Evolutionary conservation across 805 yeast genomes (phyloP), one percentile per base, ranked within the genome.

Genomic region (Candida andamanensis): DNA sequence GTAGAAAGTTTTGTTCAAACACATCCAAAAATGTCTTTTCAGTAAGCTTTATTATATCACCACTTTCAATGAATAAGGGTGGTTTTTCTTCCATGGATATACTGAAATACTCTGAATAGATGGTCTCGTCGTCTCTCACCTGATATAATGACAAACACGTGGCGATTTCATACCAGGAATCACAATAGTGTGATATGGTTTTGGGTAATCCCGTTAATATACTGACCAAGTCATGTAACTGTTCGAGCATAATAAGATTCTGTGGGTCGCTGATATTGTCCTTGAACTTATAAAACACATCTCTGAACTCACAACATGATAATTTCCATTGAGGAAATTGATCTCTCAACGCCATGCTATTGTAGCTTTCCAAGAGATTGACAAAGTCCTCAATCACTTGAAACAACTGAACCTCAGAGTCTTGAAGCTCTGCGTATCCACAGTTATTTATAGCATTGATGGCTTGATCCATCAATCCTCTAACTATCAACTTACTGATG

Each of bases 81-180:
- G 63, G 60, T 30, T 50, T 57, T 37, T 59, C 67, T 14, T 44
- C 42, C n/a, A 52, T 37, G 3, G 72, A 52, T 11, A 54, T 36
- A 12, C 55, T 44, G 33, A 46, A 63, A 42, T 56, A 64, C 17
- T 63, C 67, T 5, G 46, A 24, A 35, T 52, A 64, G 3, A 63
- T 46, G 4, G 43, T 24, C 5, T 37, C 45, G 15, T 47, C 45
- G 76, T 86, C 56, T 31, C 70, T 53, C 1, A 81, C 67, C 46
- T 78, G 78, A 47, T 63, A 84, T 23, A 78, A 55, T 7, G 76
- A 50, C n/a, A 78, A 62, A 6, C 76, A 74, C 24, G 69, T 58
- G 24, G 75, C 66, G 10, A 78, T 63, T 47, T 83, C 92, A 49
- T 78, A 81, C 94, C 94, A 83, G 0, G 74, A 55, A 5, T 63